Evolutionary conservation across 371 early-diverging fungal genomes (phyloP).

Genomic region (Mucor saturninus): DNA sequence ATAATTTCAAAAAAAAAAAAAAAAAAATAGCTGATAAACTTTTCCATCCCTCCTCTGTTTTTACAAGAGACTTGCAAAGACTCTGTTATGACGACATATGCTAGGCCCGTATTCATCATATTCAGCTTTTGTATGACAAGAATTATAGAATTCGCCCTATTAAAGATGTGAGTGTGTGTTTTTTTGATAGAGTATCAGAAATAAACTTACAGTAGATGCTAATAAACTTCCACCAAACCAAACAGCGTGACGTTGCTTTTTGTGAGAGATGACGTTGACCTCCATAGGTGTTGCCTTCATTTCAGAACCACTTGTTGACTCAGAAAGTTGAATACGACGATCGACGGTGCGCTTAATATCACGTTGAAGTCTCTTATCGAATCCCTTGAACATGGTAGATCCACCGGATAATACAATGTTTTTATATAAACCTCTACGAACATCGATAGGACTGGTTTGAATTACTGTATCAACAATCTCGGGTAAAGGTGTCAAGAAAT

Average conservation of each 20-base stretch:
- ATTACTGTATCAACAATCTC: conserved; percentile 95
- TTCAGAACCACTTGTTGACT: conserved; percentile 72
- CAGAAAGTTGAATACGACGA: conserved; percentile 76
- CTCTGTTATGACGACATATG: conserved; percentile 94
- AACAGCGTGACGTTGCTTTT: conserved; percentile 97
- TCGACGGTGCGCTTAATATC: conserved; percentile 93
- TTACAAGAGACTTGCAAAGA: conserved; percentile 72
- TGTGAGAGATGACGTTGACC: conserved; percentile 96
- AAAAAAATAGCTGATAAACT: not conserved
- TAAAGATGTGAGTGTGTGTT: not conserved
- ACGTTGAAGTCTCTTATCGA: conserved; percentile 92
- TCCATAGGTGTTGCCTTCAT: conserved; percentile 80
- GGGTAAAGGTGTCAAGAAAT: conserved; percentile 94
- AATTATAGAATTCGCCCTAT: conserved; percentile 87
- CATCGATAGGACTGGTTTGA: conserved; percentile 96
- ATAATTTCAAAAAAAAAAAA: not conserved
- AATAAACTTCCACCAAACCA: conserved; percentile 97
- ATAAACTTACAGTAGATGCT: conserved; percentile 82
- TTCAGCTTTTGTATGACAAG: conserved; percentile 97
- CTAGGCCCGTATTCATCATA: conserved; percentile 98
- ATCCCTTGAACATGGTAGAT: conserved; percentile 98
- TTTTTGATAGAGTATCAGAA: not conserved
- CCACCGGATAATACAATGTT: conserved; percentile 98
- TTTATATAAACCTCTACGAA: conserved; percentile 95
- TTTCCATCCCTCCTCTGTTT: not conserved